Evolutionary conservation across 805 yeast genomes (phyloP).

Genomic region (Hyphopichia homilentoma): DNA sequence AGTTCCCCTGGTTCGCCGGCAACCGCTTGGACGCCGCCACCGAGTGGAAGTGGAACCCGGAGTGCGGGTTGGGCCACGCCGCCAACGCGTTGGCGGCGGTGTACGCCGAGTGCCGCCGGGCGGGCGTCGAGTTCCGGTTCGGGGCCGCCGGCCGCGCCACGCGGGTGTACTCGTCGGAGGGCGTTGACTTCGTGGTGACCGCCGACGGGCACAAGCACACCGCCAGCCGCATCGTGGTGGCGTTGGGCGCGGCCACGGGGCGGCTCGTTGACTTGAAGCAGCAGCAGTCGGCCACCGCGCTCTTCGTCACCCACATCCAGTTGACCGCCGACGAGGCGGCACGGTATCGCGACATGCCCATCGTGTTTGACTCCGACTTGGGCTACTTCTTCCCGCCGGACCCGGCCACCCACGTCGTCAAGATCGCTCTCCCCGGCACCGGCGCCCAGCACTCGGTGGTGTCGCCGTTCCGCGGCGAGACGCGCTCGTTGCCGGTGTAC

Average conservation of each 20-base stretch:
- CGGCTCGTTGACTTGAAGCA: slow-evolving; percentile 20
- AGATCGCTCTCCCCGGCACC: slow-evolving; percentile 31
- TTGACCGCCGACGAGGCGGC: slow-evolving; percentile 30
- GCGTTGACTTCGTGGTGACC: too few relatives aligned
- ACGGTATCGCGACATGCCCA: slow-evolving; percentile 35
- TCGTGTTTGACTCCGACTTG: slow-evolving; percentile 39
- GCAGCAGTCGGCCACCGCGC: slow-evolving; percentile 35
- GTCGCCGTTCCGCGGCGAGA: too few relatives aligned
- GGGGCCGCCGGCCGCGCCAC: slow-evolving; percentile 11
- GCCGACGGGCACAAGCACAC: slow-evolving; percentile 18
- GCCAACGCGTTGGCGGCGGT: slow-evolving; percentile 10
- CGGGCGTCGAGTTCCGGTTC: slow-evolving; percentile 10
- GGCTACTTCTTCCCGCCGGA: slow-evolving; percentile 51
- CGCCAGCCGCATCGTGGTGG: slow-evolving; percentile 29
- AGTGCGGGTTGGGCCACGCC: slow-evolving; percentile 14
- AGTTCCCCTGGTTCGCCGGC: too few relatives aligned
- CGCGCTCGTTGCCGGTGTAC: too few relatives aligned
- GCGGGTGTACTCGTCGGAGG: slow-evolving; percentile 1
- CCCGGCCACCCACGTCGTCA: slow-evolving; percentile 22
- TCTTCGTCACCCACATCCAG: slow-evolving; percentile 33
- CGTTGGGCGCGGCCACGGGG: slow-evolving; percentile 38
- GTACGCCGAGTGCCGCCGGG: slow-evolving; percentile 4
- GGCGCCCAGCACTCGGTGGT: too few relatives aligned
- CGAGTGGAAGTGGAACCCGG: slow-evolving; percentile 8
- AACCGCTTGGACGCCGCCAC: too few relatives aligned